Percentiles rank a stretch among this genome's conserved stretches.
Evolutionary conservation across 345 rosid genomes (phyloP).

Genomic region (Camelina sativa): DNA sequence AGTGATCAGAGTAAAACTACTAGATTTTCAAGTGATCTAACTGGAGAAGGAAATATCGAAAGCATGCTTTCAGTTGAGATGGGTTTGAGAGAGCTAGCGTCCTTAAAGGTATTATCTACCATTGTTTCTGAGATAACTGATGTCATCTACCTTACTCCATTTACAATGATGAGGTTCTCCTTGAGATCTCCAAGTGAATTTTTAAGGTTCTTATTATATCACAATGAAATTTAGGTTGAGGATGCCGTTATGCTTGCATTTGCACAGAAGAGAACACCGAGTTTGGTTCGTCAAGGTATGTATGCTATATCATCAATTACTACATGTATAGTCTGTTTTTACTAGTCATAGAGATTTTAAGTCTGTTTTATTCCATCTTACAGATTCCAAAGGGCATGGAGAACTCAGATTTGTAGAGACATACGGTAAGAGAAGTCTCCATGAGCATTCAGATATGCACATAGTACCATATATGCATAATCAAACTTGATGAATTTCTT

Average conservation of each 20-base stretch:
- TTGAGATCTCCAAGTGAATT: neutral
- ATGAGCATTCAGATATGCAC: neutral
- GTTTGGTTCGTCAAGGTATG: slow-evolving; percentile 58
- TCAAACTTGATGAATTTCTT: slow-evolving; percentile 6
- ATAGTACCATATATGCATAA: neutral
- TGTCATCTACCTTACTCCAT: slow-evolving; percentile 4
- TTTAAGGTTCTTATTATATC: neutral
- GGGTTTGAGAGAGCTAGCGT: slow-evolving; percentile 92
- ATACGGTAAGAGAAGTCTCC: slow-evolving; percentile 58
- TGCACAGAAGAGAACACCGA: slow-evolving; percentile 62
- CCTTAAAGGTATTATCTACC: slow-evolving; percentile 66
- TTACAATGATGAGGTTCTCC: neutral
- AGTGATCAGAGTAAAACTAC: slow-evolving; percentile 59
- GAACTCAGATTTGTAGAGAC: slow-evolving; percentile 77
- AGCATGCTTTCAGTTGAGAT: slow-evolving; percentile 98
- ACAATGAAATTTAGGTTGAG: slow-evolving; percentile 60
- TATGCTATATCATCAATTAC: slow-evolving; percentile 21
- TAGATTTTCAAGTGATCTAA: slow-evolving; percentile 74
- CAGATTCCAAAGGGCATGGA: slow-evolving; percentile 65
- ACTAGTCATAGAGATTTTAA: neutral
- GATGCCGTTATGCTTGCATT: slow-evolving; percentile 85
- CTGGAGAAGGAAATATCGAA: slow-evolving; percentile 98
- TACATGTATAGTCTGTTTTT: neutral
- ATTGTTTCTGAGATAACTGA: neutral
- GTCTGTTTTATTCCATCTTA: slow-evolving; percentile 34